phyloP scores from a whole-genome alignment of 108 stramenopile genomes.

The Discostella pseudostelligera region DNA sequence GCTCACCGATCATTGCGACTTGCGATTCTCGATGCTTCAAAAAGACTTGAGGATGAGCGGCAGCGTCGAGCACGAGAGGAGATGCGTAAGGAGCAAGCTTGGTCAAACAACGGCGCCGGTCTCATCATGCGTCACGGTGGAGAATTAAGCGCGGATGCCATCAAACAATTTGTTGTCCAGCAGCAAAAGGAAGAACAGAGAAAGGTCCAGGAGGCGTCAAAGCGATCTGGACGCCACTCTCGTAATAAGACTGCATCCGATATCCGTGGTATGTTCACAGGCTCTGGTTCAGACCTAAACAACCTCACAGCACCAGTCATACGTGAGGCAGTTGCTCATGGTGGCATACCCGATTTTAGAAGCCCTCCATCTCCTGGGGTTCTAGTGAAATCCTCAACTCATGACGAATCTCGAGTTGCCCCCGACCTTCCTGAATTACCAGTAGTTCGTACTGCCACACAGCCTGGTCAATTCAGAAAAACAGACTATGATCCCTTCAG shows the following conservation, averaged over 20 bases:
- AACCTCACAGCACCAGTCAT: slow-evolving; percentile 31
- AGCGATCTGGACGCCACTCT: slow-evolving; percentile 41
- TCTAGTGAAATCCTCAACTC: slow-evolving; percentile 1
- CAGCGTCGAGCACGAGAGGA: slow-evolving; percentile 47
- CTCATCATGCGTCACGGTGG: slow-evolving; percentile 56
- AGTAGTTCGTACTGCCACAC: slow-evolving; percentile 58
- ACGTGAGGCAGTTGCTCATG: slow-evolving; percentile 9
- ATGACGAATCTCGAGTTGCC: slow-evolving; percentile 12
- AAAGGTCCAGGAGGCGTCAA: slow-evolving; percentile 41
- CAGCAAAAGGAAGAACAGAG: slow-evolving; percentile 44
- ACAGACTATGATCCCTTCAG: slow-evolving; percentile 73
- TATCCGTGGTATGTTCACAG: slow-evolving; percentile 51
- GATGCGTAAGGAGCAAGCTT: slow-evolving; percentile 43
- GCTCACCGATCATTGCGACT: slow-evolving; percentile 61
- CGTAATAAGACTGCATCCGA: slow-evolving; percentile 50
- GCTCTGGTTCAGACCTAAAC: slow-evolving; percentile 23
- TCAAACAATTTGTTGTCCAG: slow-evolving; percentile 42
- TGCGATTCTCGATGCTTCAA: slow-evolving; percentile 57
- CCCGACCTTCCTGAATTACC: slow-evolving; percentile 40
- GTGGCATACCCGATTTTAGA: slow-evolving; percentile 25
- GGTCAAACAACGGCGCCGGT: slow-evolving; percentile 36
- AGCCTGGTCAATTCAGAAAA: slow-evolving; percentile 74
- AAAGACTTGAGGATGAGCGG: slow-evolving; percentile 60
- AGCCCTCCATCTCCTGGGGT: slow-evolving; percentile 13
- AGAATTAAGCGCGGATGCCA: slow-evolving; percentile 44